phyloP scores from a whole-genome alignment of 2,329 filamentous ascomycete genomes.

The Grosmannia huntii region DNA sequence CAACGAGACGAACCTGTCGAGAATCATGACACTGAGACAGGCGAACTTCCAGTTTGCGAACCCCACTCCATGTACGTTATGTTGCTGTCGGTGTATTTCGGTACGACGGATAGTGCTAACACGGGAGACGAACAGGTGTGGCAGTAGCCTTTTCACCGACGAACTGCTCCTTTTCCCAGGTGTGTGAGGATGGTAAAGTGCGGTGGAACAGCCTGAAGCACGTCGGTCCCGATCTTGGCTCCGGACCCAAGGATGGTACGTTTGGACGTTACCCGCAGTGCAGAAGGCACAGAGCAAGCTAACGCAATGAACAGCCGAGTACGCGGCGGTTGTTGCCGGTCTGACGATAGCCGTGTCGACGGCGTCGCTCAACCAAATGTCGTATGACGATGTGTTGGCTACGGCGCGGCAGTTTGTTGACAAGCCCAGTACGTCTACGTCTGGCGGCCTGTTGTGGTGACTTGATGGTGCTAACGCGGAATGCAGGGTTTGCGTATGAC shows the following conservation, averaged over 20 bases:
- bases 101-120: background rate
- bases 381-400: slow-evolving; percentile 61
- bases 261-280: background rate
- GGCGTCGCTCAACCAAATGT: slow-evolving; percentile 30
- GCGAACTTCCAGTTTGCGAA: slow-evolving; percentile 63
- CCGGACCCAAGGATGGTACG: slow-evolving; percentile 36
- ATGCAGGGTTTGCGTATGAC: slow-evolving; percentile 43
- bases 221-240: slow-evolving; percentile 32
- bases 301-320: slow-evolving; percentile 27
- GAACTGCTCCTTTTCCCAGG: slow-evolving; percentile 42
- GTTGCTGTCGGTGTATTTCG: background rate
- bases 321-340: slow-evolving; percentile 47
- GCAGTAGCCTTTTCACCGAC: slow-evolving; percentile 51
- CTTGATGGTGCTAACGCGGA: background rate
- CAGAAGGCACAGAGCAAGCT: slow-evolving; percentile 2
- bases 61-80: slow-evolving; percentile 28
- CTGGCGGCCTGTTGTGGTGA: background rate
- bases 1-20: slow-evolving; percentile 48
- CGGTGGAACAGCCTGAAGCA: slow-evolving; percentile 46
- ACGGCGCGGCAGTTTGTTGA: slow-evolving; percentile 41
- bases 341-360: slow-evolving; percentile 41
- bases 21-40: slow-evolving; percentile 59
- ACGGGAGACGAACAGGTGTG: slow-evolving; percentile 27
- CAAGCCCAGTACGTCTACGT: slow-evolving; percentile 21
- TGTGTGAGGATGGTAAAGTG: slow-evolving; percentile 45